These are phyloP conservation scores for Neurospora sp. DNA, from an alignment of 2,329 filamentous ascomycete genomes.

Conservation along the genomic window DNA sequence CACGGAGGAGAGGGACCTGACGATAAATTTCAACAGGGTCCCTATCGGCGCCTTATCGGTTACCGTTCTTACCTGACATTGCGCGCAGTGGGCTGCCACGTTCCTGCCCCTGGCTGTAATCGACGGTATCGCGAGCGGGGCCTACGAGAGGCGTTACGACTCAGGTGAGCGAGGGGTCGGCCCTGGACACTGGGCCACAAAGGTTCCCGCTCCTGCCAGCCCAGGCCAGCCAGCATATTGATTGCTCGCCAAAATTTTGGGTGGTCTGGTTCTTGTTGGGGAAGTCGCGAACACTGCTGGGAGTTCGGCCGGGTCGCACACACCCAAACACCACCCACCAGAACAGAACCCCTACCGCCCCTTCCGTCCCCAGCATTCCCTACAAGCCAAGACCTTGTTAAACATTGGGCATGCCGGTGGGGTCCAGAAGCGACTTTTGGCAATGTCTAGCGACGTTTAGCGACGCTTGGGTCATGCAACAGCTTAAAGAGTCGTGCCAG, in stretches of 20 bases:
- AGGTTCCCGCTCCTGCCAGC: not conserved
- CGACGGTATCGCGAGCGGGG: not conserved
- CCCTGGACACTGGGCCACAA: not conserved
- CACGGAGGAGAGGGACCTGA: not conserved
- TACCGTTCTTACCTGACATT: not conserved
- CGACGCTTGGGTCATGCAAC: not conserved
- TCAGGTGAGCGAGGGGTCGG: not conserved
- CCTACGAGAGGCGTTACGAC: not conserved
- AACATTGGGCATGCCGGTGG: not conserved
- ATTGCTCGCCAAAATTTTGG: slow-evolving; percentile 21
- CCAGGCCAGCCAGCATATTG: not conserved
- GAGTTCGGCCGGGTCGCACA: not conserved
- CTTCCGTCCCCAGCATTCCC: not conserved
- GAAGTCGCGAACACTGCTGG: slow-evolving; percentile 11
- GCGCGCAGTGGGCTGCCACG: not conserved
- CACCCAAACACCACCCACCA: not conserved
- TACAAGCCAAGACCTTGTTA: not conserved
- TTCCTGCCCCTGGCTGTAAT: not conserved
- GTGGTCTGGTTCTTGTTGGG: slow-evolving; percentile 23
- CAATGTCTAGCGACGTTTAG: not conserved
- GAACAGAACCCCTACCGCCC: not conserved
- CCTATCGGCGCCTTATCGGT: not conserved
- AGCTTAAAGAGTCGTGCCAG: not conserved
- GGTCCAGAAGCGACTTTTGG: not conserved
- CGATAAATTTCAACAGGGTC: not conserved